Percentiles rank a stretch among this genome's conserved stretches.
These are phyloP conservation scores for Recurvomyces mirabilis DNA, from an alignment of 495 filamentous ascomycete genomes.

Conservation along the genomic window DNA sequence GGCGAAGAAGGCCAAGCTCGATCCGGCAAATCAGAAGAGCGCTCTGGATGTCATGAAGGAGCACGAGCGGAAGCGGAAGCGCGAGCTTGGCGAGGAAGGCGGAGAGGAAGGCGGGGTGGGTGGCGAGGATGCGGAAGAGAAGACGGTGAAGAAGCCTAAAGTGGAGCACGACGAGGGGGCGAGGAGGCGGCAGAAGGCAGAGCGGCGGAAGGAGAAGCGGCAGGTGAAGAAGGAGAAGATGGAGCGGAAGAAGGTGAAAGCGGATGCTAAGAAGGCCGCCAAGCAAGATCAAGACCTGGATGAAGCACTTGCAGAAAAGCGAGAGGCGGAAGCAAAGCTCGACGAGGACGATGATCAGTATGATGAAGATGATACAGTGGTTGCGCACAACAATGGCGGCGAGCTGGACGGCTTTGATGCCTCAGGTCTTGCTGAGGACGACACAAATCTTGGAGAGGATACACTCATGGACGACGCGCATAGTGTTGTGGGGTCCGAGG, in stretches of 20 bases:
- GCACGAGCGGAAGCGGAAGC: slow-evolving; percentile 31
- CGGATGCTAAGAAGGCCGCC: slow-evolving; percentile 33
- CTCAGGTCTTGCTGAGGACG: slow-evolving; percentile 24
- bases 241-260: slow-evolving; percentile 34
- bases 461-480: background rate
- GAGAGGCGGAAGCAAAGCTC: background rate
- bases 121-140: slow-evolving; percentile 36
- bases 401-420: slow-evolving; percentile 26
- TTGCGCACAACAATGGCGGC: background rate
- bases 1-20: slow-evolving; percentile 58
- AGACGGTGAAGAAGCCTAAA: slow-evolving; percentile 2
- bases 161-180: slow-evolving; percentile 19
- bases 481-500: slow-evolving; percentile 6
- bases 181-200: slow-evolving; percentile 31
- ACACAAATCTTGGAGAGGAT: background rate
- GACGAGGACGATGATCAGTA: slow-evolving; percentile 3
- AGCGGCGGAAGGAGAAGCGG: slow-evolving; percentile 32
- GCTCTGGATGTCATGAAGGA: slow-evolving; percentile 60
- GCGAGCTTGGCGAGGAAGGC: slow-evolving; percentile 32
- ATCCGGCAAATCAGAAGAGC: slow-evolving; percentile 44
- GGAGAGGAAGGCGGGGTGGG: slow-evolving; percentile 20
- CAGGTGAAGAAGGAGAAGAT: slow-evolving; percentile 36
- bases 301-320: slow-evolving; percentile 9
- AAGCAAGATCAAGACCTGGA: slow-evolving; percentile 19
- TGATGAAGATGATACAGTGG: slow-evolving; percentile 4